phyloP scores from a whole-genome alignment of 208 protist genomes.

The Trypanosoma brucei region DNA sequence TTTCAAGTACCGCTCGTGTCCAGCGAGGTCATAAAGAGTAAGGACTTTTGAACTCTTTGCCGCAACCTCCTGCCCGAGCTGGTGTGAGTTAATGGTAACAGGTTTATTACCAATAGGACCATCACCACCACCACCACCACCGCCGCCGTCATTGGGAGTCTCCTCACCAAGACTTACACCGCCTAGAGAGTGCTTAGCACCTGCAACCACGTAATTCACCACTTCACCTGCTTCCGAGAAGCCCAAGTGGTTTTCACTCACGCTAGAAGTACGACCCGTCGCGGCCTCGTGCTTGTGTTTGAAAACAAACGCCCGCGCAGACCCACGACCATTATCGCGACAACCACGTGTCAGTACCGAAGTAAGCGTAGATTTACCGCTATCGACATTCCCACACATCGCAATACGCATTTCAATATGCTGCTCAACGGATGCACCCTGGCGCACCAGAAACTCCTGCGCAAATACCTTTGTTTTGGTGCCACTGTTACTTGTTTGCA shows the following conservation, averaged over 20 bases:
- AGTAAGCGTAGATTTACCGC: constrained; percentile 90
- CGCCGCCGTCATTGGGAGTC: background rate
- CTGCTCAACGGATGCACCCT: constrained; percentile 25
- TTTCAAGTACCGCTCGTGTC: constrained; percentile 97
- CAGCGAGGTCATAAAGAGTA: constrained; percentile 96
- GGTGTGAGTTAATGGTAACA: constrained; percentile 23
- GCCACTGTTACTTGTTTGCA: constrained; percentile 17
- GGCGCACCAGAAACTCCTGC: constrained; percentile 75
- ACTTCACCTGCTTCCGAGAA: constrained; percentile 91
- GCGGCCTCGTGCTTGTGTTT: constrained; percentile 95
- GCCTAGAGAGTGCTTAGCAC: constrained; percentile 1
- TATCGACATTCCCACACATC: constrained; percentile 93
- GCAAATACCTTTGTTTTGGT: constrained; percentile 30
- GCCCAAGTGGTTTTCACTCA: constrained; percentile 95
- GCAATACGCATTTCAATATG: constrained; percentile 85
- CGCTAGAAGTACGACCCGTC: constrained; percentile 93
- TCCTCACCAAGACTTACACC: background rate
- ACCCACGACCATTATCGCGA: constrained; percentile 85
- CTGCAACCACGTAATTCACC: constrained; percentile 76
- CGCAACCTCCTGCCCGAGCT: constrained; percentile 72
- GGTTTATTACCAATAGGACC: background rate
- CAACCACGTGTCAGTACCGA: constrained; percentile 88
- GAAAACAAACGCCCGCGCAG: constrained; percentile 87
- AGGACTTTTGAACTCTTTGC: constrained; percentile 89
- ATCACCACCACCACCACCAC: background rate